A percentile compares a stretch with the other conserved stretches of the same genome.
These are phyloP conservation scores for Plasmodium knowlesi DNA, from an alignment of 169 alveolate genomes.

Conservation along the genomic window DNA sequence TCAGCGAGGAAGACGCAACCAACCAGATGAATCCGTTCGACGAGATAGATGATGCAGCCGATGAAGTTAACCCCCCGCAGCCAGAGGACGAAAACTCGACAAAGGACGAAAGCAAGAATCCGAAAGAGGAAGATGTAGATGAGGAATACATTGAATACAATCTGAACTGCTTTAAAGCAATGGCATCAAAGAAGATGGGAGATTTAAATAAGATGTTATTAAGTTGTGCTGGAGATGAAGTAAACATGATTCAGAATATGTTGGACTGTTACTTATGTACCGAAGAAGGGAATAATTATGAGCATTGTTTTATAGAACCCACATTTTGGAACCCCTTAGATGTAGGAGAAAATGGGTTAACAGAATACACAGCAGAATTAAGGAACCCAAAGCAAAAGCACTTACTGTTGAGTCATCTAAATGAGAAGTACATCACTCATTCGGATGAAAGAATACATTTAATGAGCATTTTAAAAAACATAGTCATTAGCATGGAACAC, in stretches of 20 bases:
- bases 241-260: not conserved
- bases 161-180: conserved; percentile 5
- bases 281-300: not conserved
- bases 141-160: conserved; percentile 19
- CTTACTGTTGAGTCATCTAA: conserved; percentile 1
- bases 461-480: conserved; percentile 15
- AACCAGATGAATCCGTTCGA: not conserved
- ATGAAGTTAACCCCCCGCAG: not conserved
- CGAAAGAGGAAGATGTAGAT: conserved; percentile 2
- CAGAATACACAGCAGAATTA: not conserved
- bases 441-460: conserved; percentile 9
- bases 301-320: not conserved
- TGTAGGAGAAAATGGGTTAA: not conserved
- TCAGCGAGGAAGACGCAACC: too few relatives aligned
- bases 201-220: not conserved
- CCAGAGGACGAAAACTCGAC: not conserved
- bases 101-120: conserved; percentile 5
- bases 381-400: conserved; percentile 3
- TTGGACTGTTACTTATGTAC: not conserved
- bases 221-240: not conserved
- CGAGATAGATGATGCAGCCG: not conserved
- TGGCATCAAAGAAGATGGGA: not conserved
- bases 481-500: conserved; percentile 4
- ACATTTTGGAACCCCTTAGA: not conserved
- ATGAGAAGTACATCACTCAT: conserved; percentile 27